Evolutionary conservation across 495 filamentous ascomycete genomes (phyloP), one percentile per base, ranked within the genome.

Genomic region (Bombardia bombarda): DNA sequence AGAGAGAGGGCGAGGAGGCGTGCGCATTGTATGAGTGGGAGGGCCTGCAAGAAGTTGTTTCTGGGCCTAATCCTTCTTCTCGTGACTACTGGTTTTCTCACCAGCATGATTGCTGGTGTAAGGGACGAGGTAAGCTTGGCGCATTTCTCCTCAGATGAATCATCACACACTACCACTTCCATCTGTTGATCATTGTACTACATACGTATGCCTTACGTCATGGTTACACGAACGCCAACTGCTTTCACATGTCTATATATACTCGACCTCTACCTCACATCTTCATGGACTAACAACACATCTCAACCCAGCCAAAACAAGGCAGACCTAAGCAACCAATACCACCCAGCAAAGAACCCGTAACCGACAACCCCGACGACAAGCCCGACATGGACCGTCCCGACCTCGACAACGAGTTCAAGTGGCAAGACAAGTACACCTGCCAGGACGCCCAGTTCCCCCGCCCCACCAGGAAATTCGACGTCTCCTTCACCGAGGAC

Each of bases 361-460:
- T 5, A 3, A 34, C 30, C 38, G 18, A 22, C 19, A 7, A 16
- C 22, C 4, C 33, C 18, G 40, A 40, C 4, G 24, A 18, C 23
- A 5, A 42, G 18, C 46, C 53, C 17, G 21, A 32, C 26, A 58
- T 53, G 55, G 31, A 39, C 7, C 53, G 57, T 32, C 59, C 59
- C 10, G 54, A 47, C 4, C 3, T 53, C 5, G 52, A 55, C 24
- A 33, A 47, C 20, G 45, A 24, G 22, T 31, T 50, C 41, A 18
- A 26, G 19, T 56, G 55, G 55, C 24, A 32, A 32, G 2, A 38
- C 8, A 20, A 28, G 6, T 18, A 25, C 20, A 17, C 7, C 28
- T 69, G 68, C 51, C 43, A 55, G 23, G 49, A 51, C 16, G 50
- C 46, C 26, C 41, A 53, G 32, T 54, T 65, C 40, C 34, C 44